A percentile compares a stretch with the other conserved stretches of the same genome.
Conservation (phyloP, 2,329 filamentous ascomycete genomes). For the Metarhizium robertsii region DNA sequence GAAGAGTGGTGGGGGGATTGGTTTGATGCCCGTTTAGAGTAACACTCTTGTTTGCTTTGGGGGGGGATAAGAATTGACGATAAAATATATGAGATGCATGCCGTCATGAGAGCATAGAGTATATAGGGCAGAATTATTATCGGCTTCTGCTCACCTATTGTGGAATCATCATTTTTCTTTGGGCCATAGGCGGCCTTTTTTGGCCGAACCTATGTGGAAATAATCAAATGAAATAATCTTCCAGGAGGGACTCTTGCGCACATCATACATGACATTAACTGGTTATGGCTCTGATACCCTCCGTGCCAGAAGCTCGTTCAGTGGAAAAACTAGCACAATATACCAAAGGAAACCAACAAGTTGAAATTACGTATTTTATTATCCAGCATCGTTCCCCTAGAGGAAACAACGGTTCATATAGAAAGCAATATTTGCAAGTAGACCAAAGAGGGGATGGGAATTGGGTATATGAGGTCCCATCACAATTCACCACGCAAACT, state of each 20-base stretch:
- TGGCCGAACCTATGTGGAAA: background rate
- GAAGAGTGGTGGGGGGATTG: conserved; percentile 26
- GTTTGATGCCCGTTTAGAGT: conserved; percentile 27
- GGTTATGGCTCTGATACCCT: background rate
- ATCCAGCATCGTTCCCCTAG: background rate
- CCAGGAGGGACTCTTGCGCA: no score
- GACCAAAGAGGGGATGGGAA: background rate
- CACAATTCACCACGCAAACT: background rate
- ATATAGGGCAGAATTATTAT: background rate
- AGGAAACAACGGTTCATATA: background rate
- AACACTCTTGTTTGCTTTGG: background rate
- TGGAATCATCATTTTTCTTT: background rate
- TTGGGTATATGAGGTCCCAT: background rate
- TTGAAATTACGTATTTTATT: background rate
- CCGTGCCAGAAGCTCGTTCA: background rate
- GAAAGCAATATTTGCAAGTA: background rate
- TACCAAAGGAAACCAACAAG: background rate
- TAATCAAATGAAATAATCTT: background rate
- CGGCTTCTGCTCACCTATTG: background rate
- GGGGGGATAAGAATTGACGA: background rate
- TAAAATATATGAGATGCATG: background rate
- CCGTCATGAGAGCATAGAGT: background rate
- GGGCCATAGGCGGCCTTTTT: background rate
- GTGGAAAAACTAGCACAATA: background rate
- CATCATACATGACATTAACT: no score